A percentile compares a stretch with the other conserved stretches of the same genome.
These are phyloP conservation scores for Staphylotrichum longicolle DNA, from an alignment of 495 filamentous ascomycete genomes.

Conservation along the genomic window DNA sequence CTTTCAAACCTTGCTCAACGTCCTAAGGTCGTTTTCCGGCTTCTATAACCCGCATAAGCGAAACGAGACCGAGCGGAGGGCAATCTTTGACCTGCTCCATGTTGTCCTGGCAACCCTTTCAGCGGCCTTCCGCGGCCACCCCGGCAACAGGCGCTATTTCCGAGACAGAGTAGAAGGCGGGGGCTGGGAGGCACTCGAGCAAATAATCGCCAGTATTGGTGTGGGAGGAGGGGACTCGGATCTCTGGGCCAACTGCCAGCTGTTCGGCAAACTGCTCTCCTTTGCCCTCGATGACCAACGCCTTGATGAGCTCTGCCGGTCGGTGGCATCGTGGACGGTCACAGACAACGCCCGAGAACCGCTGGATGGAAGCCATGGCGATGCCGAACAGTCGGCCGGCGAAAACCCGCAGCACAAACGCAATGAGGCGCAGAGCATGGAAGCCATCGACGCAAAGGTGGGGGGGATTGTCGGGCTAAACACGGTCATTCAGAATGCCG, in stretches of 20 bases:
- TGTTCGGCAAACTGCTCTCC: conserved; percentile 81
- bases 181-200: conserved; percentile 74
- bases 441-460: conserved; percentile 43
- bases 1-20: conserved; percentile 69
- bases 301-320: conserved; percentile 51
- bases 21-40: conserved; percentile 65
- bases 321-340: conserved; percentile 27
- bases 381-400: neutral
- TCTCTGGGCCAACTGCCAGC: conserved; percentile 62
- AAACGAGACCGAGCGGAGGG: conserved; percentile 57
- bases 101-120: conserved; percentile 68
- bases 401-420: conserved; percentile 10
- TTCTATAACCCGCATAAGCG: conserved; percentile 66
- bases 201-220: conserved; percentile 60
- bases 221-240: conserved; percentile 58
- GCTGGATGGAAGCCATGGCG: conserved; percentile 1
- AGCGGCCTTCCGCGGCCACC: conserved; percentile 73
- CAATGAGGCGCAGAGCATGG: conserved; percentile 28
- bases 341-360: neutral
- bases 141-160: conserved; percentile 87
- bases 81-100: conserved; percentile 67
- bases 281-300: conserved; percentile 77
- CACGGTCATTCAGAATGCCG: conserved; percentile 59
- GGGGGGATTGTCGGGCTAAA: conserved; percentile 51
- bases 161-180: conserved; percentile 66